Percentiles rank a stretch among this genome's conserved stretches.
phyloP scores from a whole-genome alignment of 306 rosid genomes.

The Lathyrus sativus region DNA sequence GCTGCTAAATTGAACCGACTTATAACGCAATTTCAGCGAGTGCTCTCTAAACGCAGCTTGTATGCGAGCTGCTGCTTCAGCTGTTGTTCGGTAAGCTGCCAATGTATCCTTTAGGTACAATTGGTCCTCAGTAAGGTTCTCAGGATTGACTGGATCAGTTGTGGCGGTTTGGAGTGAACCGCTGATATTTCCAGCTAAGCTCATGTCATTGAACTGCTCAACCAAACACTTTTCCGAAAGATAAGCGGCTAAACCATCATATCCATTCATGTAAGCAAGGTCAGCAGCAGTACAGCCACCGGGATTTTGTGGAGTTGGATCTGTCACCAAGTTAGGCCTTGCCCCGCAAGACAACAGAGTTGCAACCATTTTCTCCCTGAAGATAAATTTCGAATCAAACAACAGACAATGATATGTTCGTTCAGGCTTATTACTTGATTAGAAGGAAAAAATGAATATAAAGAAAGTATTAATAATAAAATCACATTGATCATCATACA shows the following conservation, averaged over 20 bases:
- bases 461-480: constrained; percentile 9
- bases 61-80: constrained; percentile 92
- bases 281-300: constrained; percentile 84
- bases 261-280: constrained; percentile 71
- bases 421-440: constrained; percentile 15
- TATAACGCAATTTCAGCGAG: constrained; percentile 53
- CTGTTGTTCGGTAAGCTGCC: constrained; percentile 80
- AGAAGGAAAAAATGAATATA: constrained; percentile 23
- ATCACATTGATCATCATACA: constrained; percentile 44
- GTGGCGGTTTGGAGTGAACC: constrained; percentile 66
- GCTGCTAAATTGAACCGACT: constrained; percentile 40
- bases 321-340: constrained; percentile 88
- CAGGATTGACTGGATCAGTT: constrained; percentile 46
- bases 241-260: constrained; percentile 88
- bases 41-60: constrained; percentile 85
- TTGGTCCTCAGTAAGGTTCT: constrained; percentile 78
- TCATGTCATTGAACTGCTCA: constrained; percentile 79
- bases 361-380: constrained; percentile 89
- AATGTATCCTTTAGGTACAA: constrained; percentile 65
- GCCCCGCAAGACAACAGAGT: constrained; percentile 74
- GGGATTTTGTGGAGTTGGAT: constrained; percentile 75
- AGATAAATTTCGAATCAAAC: constrained; percentile 30
- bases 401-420: background rate
- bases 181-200: constrained; percentile 83
- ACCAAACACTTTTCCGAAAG: constrained; percentile 91